These are phyloP conservation scores for Sclerotinia sclerotiorum DNA, from an alignment of 2,329 filamentous ascomycete genomes.

Conservation along the genomic window DNA sequence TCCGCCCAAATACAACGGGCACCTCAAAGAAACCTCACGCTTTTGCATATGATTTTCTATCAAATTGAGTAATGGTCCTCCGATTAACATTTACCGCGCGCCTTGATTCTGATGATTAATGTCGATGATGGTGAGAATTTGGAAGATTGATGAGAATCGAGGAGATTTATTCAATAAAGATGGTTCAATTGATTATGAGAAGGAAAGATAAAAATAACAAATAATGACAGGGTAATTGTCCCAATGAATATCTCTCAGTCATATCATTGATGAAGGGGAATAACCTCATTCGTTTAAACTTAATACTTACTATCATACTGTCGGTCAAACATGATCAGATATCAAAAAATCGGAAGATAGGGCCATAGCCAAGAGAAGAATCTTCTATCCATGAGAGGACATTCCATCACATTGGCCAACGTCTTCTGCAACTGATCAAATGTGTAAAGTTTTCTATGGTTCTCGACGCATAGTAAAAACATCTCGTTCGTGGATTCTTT, in stretches of 20 bases:
- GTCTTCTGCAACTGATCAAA: constrained; percentile 7
- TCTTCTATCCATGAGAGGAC: neutral
- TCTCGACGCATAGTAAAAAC: neutral
- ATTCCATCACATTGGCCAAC: neutral
- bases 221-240: neutral
- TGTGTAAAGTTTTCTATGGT: neutral
- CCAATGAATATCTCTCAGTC: neutral
- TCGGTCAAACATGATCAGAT: neutral
- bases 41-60: constrained; percentile 2
- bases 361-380: neutral
- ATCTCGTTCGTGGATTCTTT: neutral
- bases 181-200: neutral
- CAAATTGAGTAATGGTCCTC: constrained; percentile 11
- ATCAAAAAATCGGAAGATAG: neutral
- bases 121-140: neutral
- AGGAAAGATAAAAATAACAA: neutral
- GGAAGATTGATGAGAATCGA: neutral
- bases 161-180: neutral
- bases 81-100: constrained; percentile 10
- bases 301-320: neutral
- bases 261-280: neutral
- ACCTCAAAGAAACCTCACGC: neutral
- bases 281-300: constrained; percentile 2
- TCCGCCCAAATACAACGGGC: neutral
- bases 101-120: neutral